phyloP scores from a whole-genome alignment of 163 green algal genomes.

The Prototheca stagnorum region DNA sequence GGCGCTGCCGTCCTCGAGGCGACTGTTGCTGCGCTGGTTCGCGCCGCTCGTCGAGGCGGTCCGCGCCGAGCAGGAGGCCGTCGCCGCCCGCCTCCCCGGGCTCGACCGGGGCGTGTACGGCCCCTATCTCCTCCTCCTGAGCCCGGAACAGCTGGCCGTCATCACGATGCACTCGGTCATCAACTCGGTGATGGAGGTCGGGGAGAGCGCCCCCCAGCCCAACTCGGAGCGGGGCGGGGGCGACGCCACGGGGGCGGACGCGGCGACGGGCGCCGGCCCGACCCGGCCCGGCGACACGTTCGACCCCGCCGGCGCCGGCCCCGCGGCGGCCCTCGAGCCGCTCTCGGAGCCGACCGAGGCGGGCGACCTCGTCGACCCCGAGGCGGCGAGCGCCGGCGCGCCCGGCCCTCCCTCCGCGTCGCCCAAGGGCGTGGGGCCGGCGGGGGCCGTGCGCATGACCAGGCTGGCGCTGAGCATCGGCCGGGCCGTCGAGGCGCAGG shows the following conservation, averaged over 20 bases:
- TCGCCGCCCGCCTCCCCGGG: not conserved
- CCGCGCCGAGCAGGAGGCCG: slow-evolving; percentile 20
- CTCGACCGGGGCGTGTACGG: slow-evolving; percentile 35
- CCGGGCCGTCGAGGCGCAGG: slow-evolving; percentile 16
- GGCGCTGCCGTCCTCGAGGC: slow-evolving; percentile 4
- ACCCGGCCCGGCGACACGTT: slow-evolving; percentile 10
- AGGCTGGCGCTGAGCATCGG: slow-evolving; percentile 11
- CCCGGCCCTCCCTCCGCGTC: too few species aligned
- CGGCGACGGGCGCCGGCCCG: not conserved
- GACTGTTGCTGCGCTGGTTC: slow-evolving; percentile 27
- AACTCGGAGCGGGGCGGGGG: too few species aligned
- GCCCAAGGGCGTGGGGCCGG: too few species aligned
- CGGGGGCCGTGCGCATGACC: too few species aligned
- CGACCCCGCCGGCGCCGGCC: too few species aligned
- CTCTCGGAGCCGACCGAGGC: too few species aligned
- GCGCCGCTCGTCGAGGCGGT: slow-evolving; percentile 21
- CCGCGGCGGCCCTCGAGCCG: too few species aligned
- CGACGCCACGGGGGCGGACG: too few species aligned
- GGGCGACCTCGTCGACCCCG: too few species aligned
- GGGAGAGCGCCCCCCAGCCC: too few species aligned
- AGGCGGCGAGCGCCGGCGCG: too few species aligned
- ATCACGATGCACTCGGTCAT: slow-evolving; percentile 29
- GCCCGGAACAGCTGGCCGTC: slow-evolving; percentile 28
- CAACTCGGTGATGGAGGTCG: slow-evolving; percentile 13
- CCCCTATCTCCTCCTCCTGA: slow-evolving; percentile 35